Conservation (phyloP, 2,329 filamentous ascomycete species). For the Scleromitrula shiraiana region DNA sequence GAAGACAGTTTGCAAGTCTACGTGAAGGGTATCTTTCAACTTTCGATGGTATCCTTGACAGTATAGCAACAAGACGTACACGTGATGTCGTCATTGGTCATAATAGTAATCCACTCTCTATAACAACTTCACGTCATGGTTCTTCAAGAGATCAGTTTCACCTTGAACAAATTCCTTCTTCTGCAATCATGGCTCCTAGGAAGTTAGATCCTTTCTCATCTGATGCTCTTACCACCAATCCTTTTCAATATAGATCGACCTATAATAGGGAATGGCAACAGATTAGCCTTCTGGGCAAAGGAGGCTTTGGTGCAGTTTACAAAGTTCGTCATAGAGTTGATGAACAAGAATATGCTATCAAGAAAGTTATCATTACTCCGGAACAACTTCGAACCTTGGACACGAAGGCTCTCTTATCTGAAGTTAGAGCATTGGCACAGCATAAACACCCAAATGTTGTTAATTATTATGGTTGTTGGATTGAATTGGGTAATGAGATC, state of each 20-base stretch:
- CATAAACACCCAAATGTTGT: constrained; percentile 60
- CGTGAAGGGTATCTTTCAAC: constrained; percentile 18
- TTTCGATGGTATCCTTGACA: constrained; percentile 23
- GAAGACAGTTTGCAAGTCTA: constrained; percentile 14
- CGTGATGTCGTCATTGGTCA: too few relatives aligned
- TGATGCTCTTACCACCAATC: constrained; percentile 3
- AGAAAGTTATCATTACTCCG: constrained; percentile 51
- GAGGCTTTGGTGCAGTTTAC: constrained; percentile 58
- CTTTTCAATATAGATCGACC: constrained; percentile 3
- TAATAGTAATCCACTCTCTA: not conserved
- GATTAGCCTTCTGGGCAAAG: constrained; percentile 52
- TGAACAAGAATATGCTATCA: constrained; percentile 54
- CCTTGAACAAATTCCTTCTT: constrained; percentile 1
- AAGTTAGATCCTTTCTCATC: constrained; percentile 7
- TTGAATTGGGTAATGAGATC: constrained; percentile 36
- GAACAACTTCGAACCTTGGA: constrained; percentile 11
- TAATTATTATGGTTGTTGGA: constrained; percentile 57
- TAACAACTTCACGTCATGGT: not conserved
- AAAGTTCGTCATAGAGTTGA: constrained; percentile 54
- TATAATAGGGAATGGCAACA: constrained; percentile 20
- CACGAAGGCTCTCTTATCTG: constrained; percentile 24
- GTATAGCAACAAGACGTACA: constrained; percentile 15
- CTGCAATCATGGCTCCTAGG: not conserved
- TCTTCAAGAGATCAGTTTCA: constrained; percentile 1
- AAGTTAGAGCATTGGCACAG: constrained; percentile 53